These are phyloP conservation scores for Flaveria floridana DNA, from an alignment of 140 eudicot species.

Conservation along the genomic window DNA sequence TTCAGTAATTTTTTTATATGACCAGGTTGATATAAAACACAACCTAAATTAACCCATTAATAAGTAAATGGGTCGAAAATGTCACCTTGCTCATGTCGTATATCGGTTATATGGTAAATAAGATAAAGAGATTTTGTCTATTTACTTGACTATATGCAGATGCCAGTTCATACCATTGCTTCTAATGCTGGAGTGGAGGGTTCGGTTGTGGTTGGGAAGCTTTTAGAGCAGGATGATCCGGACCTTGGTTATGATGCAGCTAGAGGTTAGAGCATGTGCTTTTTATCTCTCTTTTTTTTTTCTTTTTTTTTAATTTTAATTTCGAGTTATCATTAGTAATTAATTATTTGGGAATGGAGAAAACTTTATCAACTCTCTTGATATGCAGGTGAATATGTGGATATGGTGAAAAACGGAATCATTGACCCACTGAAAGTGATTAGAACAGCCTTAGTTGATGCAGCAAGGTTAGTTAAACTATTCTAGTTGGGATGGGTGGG, in stretches of 20 bases:
- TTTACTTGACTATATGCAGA: conserved; percentile 38
- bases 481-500: neutral
- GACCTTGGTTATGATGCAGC: conserved; percentile 97
- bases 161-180: conserved; percentile 78
- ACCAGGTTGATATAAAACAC: neutral
- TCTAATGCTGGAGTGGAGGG: conserved; percentile 90
- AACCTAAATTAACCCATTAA: neutral
- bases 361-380: conserved; percentile 11
- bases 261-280: conserved; percentile 46
- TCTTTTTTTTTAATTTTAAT: neutral
- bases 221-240: conserved; percentile 69
- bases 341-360: neutral
- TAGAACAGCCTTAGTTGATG: conserved; percentile 84
- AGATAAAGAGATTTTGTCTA: neutral
- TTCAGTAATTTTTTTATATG: neutral
- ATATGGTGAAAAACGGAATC: conserved; percentile 83
- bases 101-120: neutral
- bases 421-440: conserved; percentile 83
- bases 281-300: neutral
- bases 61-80: neutral
- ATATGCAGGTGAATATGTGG: conserved; percentile 71
- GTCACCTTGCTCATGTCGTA: neutral
- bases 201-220: conserved; percentile 81
- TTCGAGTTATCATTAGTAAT: neutral
- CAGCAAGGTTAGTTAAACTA: conserved; percentile 61